A percentile compares a stretch with the other conserved stretches of the same genome.
Conservation (phyloP, 345 rosid species). For the rapeseed (Brassica napus) region DNA sequence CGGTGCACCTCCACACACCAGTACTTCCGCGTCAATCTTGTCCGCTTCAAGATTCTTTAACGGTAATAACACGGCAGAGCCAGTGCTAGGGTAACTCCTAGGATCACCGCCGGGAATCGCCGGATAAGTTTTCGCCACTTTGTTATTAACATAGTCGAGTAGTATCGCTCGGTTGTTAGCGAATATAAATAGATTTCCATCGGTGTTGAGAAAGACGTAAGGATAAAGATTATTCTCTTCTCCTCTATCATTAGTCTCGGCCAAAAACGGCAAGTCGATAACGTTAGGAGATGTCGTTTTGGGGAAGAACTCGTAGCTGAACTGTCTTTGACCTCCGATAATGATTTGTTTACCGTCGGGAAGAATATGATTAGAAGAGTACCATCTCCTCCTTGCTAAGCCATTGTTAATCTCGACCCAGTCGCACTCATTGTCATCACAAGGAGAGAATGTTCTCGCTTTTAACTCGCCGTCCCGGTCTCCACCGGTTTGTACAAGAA, state of each 20-base stretch:
- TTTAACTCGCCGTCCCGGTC: slow-evolving; percentile 54
- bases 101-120: slow-evolving; percentile 73
- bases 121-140: slow-evolving; percentile 62
- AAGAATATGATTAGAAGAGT: slow-evolving; percentile 63
- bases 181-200: slow-evolving; percentile 69
- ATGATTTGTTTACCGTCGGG: slow-evolving; percentile 72
- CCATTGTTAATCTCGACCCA: slow-evolving; percentile 64
- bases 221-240: slow-evolving; percentile 81
- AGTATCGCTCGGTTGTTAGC: slow-evolving; percentile 74
- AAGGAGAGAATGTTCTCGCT: slow-evolving; percentile 58
- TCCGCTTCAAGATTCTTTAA: slow-evolving; percentile 50
- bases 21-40: slow-evolving; percentile 50
- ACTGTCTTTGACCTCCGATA: slow-evolving; percentile 68
- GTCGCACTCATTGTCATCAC: slow-evolving; percentile 46
- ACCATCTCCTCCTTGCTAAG: slow-evolving; percentile 63
- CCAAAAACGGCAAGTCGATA: slow-evolving; percentile 54
- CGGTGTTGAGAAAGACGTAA: slow-evolving; percentile 58
- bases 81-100: slow-evolving; percentile 74
- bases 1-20: slow-evolving; percentile 87
- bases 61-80: slow-evolving; percentile 79
- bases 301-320: slow-evolving; percentile 72
- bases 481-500: slow-evolving; percentile 70
- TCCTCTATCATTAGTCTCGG: slow-evolving; percentile 51
- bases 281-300: slow-evolving; percentile 39
- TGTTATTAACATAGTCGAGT: slow-evolving; percentile 46